Evolutionary conservation across 331 rosid species (phyloP).

Genomic region (Quercus tomentella): DNA sequence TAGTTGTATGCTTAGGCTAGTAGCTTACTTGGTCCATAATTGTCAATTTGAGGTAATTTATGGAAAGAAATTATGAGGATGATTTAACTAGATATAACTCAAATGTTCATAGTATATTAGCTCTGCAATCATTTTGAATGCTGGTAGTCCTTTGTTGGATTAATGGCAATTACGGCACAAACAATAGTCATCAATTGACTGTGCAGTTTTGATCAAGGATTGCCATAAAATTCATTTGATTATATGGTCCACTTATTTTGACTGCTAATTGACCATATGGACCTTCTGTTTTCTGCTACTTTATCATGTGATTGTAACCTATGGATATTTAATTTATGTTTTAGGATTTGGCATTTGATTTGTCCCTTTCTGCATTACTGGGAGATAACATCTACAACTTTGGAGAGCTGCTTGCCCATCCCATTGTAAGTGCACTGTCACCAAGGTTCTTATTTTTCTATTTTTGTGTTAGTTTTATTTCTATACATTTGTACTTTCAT

Average conservation of each 20-base stretch:
- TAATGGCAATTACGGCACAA: too few relatives aligned
- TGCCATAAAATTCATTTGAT: neutral
- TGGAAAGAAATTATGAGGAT: too few relatives aligned
- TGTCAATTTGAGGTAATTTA: too few relatives aligned
- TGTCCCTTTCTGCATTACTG: slow-evolving; percentile 92
- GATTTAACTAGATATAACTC: too few relatives aligned
- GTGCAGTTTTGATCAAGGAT: neutral
- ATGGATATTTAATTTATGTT: slow-evolving; percentile 1
- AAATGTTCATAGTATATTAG: too few relatives aligned
- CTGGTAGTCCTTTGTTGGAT: too few relatives aligned
- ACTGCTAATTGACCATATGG: neutral
- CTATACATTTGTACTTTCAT: neutral
- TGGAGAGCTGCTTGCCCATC: slow-evolving; percentile 97
- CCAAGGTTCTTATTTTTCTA: slow-evolving; percentile 4
- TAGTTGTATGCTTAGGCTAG: too few relatives aligned
- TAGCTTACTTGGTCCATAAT: too few relatives aligned
- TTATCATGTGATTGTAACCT: slow-evolving; percentile 2
- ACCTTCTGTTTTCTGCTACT: slow-evolving; percentile 5
- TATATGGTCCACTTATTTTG: neutral
- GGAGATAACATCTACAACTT: slow-evolving; percentile 99
- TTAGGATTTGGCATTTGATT: slow-evolving; percentile 97
- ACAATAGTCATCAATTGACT: neutral
- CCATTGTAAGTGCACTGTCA: slow-evolving; percentile 62
- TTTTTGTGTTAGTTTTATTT: neutral
- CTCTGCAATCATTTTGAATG: too few relatives aligned